phyloP scores from a whole-genome alignment of 2,329 filamentous ascomycete genomes.

The Grosmannia clavigera region DNA sequence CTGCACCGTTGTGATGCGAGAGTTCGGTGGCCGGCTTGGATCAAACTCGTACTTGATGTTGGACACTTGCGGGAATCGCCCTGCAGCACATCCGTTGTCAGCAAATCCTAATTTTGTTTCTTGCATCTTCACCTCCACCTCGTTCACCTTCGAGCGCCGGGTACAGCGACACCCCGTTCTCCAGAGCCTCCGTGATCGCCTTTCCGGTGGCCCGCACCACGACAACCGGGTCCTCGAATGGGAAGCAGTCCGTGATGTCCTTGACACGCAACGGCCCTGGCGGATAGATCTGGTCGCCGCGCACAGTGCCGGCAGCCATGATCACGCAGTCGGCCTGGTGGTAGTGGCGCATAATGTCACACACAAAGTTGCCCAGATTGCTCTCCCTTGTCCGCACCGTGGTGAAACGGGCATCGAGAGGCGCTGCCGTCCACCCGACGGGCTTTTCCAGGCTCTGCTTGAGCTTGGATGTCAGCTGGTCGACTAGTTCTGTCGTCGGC shows the following conservation, averaged over 20 bases:
- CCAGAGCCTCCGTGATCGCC: slow-evolving; percentile 65
- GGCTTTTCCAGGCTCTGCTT: slow-evolving; percentile 70
- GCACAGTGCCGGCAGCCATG: slow-evolving; percentile 76
- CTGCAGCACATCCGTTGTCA: slow-evolving; percentile 12
- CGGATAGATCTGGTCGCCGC: slow-evolving; percentile 80
- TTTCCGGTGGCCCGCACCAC: slow-evolving; percentile 60
- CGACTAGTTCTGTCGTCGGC: slow-evolving; percentile 48
- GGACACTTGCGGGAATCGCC: slow-evolving; percentile 73
- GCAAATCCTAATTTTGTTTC: not conserved
- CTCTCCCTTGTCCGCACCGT: slow-evolving; percentile 68
- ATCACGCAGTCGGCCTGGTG: slow-evolving; percentile 70
- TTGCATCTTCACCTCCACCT: not conserved
- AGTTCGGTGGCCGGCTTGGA: slow-evolving; percentile 43
- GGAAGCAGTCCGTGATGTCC: slow-evolving; percentile 81
- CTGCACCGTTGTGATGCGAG: slow-evolving; percentile 49
- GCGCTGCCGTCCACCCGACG: slow-evolving; percentile 68
- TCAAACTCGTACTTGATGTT: slow-evolving; percentile 70
- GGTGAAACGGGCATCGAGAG: slow-evolving; percentile 75
- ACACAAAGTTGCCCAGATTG: slow-evolving; percentile 83
- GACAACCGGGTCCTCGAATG: slow-evolving; percentile 83
- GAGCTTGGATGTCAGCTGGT: slow-evolving; percentile 58
- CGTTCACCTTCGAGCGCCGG: slow-evolving; percentile 62
- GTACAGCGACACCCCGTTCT: slow-evolving; percentile 71
- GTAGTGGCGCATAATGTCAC: slow-evolving; percentile 78
- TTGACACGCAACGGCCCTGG: slow-evolving; percentile 66